Conservation (phyloP, 2,329 filamentous ascomycete species). For the Pseudogymnoascus sp. region DNA sequence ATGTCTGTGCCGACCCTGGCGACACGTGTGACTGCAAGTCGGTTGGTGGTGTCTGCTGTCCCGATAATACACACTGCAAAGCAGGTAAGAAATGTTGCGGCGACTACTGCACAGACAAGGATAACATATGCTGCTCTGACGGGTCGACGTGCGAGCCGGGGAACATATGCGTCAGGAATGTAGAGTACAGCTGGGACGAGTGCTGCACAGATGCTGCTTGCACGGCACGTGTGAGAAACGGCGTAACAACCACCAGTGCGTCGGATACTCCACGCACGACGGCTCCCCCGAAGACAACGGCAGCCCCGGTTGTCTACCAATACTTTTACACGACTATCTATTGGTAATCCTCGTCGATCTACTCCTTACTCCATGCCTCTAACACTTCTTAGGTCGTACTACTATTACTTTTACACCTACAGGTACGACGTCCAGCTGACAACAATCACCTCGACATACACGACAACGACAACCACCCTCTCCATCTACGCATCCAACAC, state of each 20-base stretch:
- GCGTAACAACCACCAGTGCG: neutral
- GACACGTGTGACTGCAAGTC: neutral
- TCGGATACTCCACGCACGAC: neutral
- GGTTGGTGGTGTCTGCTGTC: neutral
- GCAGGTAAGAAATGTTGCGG: neutral
- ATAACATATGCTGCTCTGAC: neutral
- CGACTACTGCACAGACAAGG: neutral
- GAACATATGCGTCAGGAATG: neutral
- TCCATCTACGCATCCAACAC: neutral
- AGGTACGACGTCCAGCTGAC: neutral
- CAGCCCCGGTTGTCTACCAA: neutral
- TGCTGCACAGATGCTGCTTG: neutral
- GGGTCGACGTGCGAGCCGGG: neutral
- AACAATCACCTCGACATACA: constrained; percentile 1
- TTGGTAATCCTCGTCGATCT: neutral
- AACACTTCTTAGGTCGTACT: neutral
- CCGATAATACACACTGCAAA: neutral
- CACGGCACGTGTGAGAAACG: neutral
- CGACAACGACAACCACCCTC: neutral
- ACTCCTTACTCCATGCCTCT: neutral
- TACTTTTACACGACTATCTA: constrained; percentile 1
- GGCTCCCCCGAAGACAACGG: neutral
- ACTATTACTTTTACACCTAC: neutral
- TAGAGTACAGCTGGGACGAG: neutral
- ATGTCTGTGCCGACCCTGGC: neutral